Evolutionary conservation across 148 eudicot species (phyloP).

Genomic region (Amaranthus cruentus): DNA sequence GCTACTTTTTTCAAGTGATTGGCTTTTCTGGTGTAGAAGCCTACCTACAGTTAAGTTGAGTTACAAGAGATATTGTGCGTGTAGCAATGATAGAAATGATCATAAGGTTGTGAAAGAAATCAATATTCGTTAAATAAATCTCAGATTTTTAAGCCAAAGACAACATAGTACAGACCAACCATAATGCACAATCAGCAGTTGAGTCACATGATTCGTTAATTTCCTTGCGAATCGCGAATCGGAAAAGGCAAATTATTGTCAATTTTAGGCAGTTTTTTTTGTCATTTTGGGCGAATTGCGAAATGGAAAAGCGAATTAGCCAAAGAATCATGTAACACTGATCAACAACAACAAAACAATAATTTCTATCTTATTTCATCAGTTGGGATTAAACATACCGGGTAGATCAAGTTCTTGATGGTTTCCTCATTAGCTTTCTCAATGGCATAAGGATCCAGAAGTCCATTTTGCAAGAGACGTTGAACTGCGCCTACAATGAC

Average conservation of each 20-base stretch:
- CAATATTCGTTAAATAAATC: neutral
- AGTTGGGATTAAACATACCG: slow-evolving; percentile 35
- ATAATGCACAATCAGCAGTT: neutral
- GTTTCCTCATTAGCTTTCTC: slow-evolving; percentile 71
- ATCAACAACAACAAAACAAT: neutral
- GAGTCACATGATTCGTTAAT: no score
- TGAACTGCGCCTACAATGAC: slow-evolving; percentile 74
- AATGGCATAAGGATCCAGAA: slow-evolving; percentile 67
- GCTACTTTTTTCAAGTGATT: slow-evolving; percentile 80
- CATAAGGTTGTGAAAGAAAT: neutral
- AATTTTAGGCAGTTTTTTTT: no score
- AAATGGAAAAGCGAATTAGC: no score
- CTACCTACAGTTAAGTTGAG: slow-evolving; percentile 48
- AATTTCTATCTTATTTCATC: neutral
- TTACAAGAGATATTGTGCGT: neutral
- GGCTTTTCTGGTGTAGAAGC: slow-evolving; percentile 89
- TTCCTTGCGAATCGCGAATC: no score
- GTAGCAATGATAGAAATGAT: neutral
- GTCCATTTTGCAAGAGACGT: slow-evolving; percentile 69
- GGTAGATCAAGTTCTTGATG: slow-evolving; percentile 80
- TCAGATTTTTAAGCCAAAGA: neutral
- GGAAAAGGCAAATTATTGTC: no score
- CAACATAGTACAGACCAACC: neutral
- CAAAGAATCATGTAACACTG: no score
- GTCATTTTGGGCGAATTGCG: no score